Base-by-base conservation (phyloP, 257 asterid genomes). In the Solanum medicagineum region DNA sequence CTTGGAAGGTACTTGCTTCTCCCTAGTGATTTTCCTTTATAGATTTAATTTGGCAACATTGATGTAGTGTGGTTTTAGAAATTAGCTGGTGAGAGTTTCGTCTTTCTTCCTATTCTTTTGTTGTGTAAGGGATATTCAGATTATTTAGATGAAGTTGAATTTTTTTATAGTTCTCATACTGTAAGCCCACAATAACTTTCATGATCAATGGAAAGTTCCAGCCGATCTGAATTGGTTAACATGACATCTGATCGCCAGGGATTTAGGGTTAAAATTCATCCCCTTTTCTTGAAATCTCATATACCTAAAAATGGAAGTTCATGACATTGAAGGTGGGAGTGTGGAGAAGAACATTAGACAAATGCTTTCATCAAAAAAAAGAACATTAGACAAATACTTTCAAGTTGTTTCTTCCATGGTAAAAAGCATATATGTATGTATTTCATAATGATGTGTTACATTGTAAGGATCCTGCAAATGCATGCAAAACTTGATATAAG, bases 1-100 rank as follows among this genome's bases (percentile, higher is more conserved):
- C 99, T 40, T 97, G 99, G 99, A 97, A 94, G 99, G 99, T 97
- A 92, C 85, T 81, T 68, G 86, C 80, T 62, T 69, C 40, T 84
- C 65, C 32, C 26, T 73, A 56, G 10, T 83, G 15, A 81, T 88
- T 73, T 69, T 44, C 68, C 45, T 20, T 36, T 51, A 47, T 12
- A 42, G 63, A 57, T 86, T 40, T 68, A 3, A 4, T 75, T 75
- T 75, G 82, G 82, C 42, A 22, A 15, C 36, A 24, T 14, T 75
- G 44, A 40, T 74, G 57, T 74, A 45, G 81, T 74, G 57, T 24
- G 24, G 82, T 75, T 49, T 49, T 49, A 24, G 45, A 75, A 42
- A 40, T 70, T n/a, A n/a, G 81, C 59, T 45, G 81, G 81, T 49
- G 17, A 75, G 62, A 14, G 62, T 49, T 49, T 49, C 13, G 14